A percentile compares a stretch with the other conserved stretches of the same genome.
These are phyloP conservation scores for Sporothrix pallida DNA, from an alignment of 2,329 filamentous ascomycete species.

Conservation along the genomic window DNA sequence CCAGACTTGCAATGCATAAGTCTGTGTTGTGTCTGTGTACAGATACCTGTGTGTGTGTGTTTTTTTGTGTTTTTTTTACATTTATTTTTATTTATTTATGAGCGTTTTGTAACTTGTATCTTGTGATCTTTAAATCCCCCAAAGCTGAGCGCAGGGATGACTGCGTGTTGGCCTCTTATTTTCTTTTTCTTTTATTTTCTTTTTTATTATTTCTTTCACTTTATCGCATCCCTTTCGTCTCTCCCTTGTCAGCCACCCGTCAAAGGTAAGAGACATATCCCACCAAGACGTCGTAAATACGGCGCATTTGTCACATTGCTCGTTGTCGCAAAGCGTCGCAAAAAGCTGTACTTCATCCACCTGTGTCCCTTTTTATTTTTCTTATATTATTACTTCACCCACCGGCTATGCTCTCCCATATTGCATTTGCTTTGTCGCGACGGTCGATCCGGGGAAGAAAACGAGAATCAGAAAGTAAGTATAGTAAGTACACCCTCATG, in stretches of 20 bases:
- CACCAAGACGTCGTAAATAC: too few relatives aligned
- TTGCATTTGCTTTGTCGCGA: not conserved
- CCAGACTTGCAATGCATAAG: constrained; percentile 10
- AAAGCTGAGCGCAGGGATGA: constrained; percentile 4
- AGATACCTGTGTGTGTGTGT: not conserved
- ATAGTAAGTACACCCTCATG: too few relatives aligned
- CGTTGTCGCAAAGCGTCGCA: too few relatives aligned
- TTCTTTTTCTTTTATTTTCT: not conserved
- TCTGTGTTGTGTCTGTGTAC: not conserved
- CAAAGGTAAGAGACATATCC: not conserved
- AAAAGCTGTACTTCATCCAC: too few relatives aligned
- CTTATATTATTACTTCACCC: not conserved
- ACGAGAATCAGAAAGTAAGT: too few relatives aligned
- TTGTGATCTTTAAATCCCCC: not conserved
- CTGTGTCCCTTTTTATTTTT: too few relatives aligned
- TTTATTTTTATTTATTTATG: too few relatives aligned
- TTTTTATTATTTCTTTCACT: not conserved
- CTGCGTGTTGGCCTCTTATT: not conserved
- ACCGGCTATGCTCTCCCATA: constrained; percentile 19
- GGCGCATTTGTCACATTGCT: too few relatives aligned
- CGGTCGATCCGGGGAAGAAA: constrained; percentile 12
- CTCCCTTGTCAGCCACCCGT: constrained; percentile 24
- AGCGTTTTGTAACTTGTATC: not conserved
- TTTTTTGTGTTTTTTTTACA: too few relatives aligned
- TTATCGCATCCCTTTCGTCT: not conserved